A percentile compares a stretch with the other conserved stretches of the same genome.
phyloP scores from a whole-genome alignment of 257 asterid genomes.

The Primulina huaijiensis region DNA sequence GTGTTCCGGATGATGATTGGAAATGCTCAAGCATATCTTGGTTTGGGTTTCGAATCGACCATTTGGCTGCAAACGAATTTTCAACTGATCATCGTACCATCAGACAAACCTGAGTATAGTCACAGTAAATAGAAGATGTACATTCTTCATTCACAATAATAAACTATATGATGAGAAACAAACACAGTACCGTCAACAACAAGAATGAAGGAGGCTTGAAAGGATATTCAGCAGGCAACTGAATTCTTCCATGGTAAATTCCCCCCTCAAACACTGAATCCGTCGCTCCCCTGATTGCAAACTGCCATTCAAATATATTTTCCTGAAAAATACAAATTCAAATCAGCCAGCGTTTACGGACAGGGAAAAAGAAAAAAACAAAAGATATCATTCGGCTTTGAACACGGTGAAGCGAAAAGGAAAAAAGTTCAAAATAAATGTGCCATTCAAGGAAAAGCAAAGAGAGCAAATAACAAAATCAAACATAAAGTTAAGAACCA shows the following conservation, averaged over 20 bases:
- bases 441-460: too few relatives aligned
- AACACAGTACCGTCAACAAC: slow-evolving; percentile 59
- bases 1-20: slow-evolving; percentile 97
- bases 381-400: neutral
- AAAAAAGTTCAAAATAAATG: neutral
- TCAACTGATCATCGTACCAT: neutral
- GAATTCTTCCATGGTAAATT: slow-evolving; percentile 86
- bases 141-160: neutral
- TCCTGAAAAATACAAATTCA: slow-evolving; percentile 41
- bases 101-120: neutral
- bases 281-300: slow-evolving; percentile 80
- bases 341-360: neutral
- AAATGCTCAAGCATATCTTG: slow-evolving; percentile 95
- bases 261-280: slow-evolving; percentile 89
- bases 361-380: neutral
- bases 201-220: slow-evolving; percentile 87
- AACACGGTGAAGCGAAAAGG: neutral
- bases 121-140: neutral
- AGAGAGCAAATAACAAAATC: neutral
- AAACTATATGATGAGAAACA: slow-evolving; percentile 12
- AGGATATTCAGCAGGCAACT: slow-evolving; percentile 84
- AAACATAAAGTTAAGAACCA: neutral
- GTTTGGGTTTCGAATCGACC: slow-evolving; percentile 97
- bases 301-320: slow-evolving; percentile 86
- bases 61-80: slow-evolving; percentile 57